Evolutionary conservation across 306 rosid genomes (phyloP), one percentile per base, ranked within the genome.

Genomic region (Gynostemma pentaphyllum): DNA sequence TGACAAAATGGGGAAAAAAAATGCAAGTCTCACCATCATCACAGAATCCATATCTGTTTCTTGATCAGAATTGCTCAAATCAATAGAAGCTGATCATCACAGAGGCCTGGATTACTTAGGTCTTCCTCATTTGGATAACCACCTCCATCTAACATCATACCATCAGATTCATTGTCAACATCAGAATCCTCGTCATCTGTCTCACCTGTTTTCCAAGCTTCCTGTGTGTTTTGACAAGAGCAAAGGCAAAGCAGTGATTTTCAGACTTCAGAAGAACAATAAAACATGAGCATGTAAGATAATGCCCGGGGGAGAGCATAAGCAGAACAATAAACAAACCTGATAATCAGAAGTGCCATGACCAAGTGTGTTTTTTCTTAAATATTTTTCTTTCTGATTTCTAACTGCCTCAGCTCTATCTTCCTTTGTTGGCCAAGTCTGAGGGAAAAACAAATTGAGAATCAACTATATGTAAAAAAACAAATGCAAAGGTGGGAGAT

Each of bases 361-460:
- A 51, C 96, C 95, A 75, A 88, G 85, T 53, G 69, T 42, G 70
- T 70, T 86, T 81, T 64, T 88, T 64, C 69, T 82, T 34, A 34
- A 67, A 84, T 48, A 81, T 61, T 81, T 84, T 79, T 82, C 77
- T 61, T 78, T 84, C 49, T 64, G 69, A 41, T 78, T 79, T 73
- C 70, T 75, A 64, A 78, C 85, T 65, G 95, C 95, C 74, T 81
- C 80, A 1, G 75, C 72, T 30, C 87, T 76, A 74, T 92, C 99
- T 60, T 73, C 90, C 60, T 88, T 94, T 24, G 99, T 88, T 68
- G 99, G 99, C 99, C 99, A 92, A 46, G 99, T 92, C 97, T 92
- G 77, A 44, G 18, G 11, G 62, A 64, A 49, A 32, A 78, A 63
- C 15, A 21, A 78, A 18, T 18, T 16, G 18, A 1, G 21, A 9